Base-by-base conservation (phyloP, 257 asterid species). In the Lycium barbarum region DNA sequence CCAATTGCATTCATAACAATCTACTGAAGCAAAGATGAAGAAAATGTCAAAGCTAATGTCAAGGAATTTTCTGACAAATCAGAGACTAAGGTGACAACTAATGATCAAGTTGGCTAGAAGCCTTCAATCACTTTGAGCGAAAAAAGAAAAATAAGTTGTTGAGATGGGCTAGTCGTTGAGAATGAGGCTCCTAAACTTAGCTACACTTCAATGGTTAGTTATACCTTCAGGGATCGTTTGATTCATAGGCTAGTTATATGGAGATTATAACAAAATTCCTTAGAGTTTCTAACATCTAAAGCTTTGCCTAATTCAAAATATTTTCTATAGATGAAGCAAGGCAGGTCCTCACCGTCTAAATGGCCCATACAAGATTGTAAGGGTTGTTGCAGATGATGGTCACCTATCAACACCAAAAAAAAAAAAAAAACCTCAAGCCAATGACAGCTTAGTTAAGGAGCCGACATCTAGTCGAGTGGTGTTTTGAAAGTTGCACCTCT, bases 321-420 rank as follows among this genome's bases (percentile, higher is more conserved):
- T 47, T 74, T 74, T 49, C 73, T 92, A 93, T 84, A 94, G 82
- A 91, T 93, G 33, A 93, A 88, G 84, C 83, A 54, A 70, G 47
- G 81, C 14, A 84, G 68, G 9, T 36, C 36, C 11, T 17, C 84
- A 72, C 78, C 93, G 61, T 85, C 91, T 68, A 3, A 65, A 83
- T 18, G 61, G 62, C 26, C 59, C 62, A 7, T 61, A 62, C 36
- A 85, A 35, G 65, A 26, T 86, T 36, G 70, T 84, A 12, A 71
- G 85, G 49, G 89, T 80, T 83, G 65, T 88, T 59, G 13, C 84
- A 22, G 51, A 38, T 43, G 83, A 71, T 63, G 68, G 54, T 20
- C 83, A 81, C 33, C 26, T 45, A 9, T 0, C 38, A 4, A 2
- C 67, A 35, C 49, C 33, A 12, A 43, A 35, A 73, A 43, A 73